Evolutionary conservation across 2,329 filamentous ascomycete genomes (phyloP), one percentile per base, ranked within the genome.

Genomic region (Nectriaceae sp.): DNA sequence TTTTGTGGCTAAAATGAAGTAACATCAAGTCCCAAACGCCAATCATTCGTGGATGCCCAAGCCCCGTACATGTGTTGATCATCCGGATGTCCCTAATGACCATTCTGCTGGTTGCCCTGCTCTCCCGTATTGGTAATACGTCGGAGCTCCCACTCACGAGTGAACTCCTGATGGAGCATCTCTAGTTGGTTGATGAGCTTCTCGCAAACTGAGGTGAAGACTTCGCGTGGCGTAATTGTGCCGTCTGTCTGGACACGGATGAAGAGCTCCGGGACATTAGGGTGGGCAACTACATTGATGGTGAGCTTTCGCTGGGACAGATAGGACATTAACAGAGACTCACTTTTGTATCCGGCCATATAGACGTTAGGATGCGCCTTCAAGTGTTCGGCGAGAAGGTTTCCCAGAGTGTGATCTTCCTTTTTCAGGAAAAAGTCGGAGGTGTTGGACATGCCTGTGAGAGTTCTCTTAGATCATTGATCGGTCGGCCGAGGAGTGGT

Each of bases 341-440:
- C 70, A 87, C 88, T 84, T 72, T 95, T 95, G 79, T 99, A 99
- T 11, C 88, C 94, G 50, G 92, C 86, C 79, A 97, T 96, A 61
- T 88, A 77, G 61, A 99, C 88, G 67, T 95, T 87, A 16, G 84
- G 82, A 63, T 90, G 88, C 68, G 89, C 85, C 74, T 94, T 85
- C 48, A 99, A 87, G 63, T 93, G 89, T 64, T 90, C 86, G 40
- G 88, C 83, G 47, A 99, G 80, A 47, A 99, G 80, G 70, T 99
- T 97, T 61, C 87, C 94, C 21, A 99, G 82, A 1, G 93, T 97
- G 73, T 97, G 93, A 63, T 99, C 94, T 70, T 99, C 94, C 71
- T 97, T 97, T 73, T 90, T 90, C 73, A 99, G 85, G 50, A 90
- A 85, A 75, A 99, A 99, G 71, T 97, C 89, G 10, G 90, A 89